Evolutionary conservation across 257 asterid species (phyloP).

Genomic region (Apocynum venetum): DNA sequence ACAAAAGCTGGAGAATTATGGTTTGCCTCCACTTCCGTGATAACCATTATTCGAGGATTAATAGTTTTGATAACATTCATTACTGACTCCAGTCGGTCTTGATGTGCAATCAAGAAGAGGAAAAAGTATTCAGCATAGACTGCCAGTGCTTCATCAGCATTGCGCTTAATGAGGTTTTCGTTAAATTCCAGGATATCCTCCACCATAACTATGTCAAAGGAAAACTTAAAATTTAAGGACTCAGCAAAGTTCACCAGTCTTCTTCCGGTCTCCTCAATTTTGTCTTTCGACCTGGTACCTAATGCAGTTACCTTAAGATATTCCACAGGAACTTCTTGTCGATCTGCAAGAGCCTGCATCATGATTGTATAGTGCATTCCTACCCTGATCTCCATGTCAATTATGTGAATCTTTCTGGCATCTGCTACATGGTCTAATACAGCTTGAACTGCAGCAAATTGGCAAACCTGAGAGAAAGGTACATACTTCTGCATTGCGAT

Average conservation of each 20-base stretch:
- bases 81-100: conserved; percentile 28
- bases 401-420: conserved; percentile 44
- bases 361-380: conserved; percentile 49
- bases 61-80: conserved; percentile 33
- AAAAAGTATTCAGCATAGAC: conserved; percentile 38
- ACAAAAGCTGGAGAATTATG: conserved; percentile 42
- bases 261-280: conserved; percentile 42
- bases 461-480: conserved; percentile 43
- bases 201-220: conserved; percentile 43
- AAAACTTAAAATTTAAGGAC: conserved; percentile 36
- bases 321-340: conserved; percentile 26
- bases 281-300: conserved; percentile 28
- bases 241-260: conserved; percentile 44
- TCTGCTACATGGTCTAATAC: conserved; percentile 39
- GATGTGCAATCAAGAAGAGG: conserved; percentile 32
- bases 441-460: conserved; percentile 51
- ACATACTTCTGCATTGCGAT: conserved; percentile 36
- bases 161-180: conserved; percentile 19
- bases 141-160: conserved; percentile 38
- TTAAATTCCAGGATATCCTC: conserved; percentile 36
- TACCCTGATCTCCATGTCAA: conserved; percentile 44
- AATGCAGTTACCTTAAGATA: conserved; percentile 57
- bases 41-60: conserved; percentile 36
- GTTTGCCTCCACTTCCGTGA: conserved; percentile 48
- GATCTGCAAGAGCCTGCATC: conserved; percentile 61